These are phyloP conservation scores for Exophiala sideris DNA, from an alignment of 2,329 filamentous ascomycete species.

Conservation along the genomic window DNA sequence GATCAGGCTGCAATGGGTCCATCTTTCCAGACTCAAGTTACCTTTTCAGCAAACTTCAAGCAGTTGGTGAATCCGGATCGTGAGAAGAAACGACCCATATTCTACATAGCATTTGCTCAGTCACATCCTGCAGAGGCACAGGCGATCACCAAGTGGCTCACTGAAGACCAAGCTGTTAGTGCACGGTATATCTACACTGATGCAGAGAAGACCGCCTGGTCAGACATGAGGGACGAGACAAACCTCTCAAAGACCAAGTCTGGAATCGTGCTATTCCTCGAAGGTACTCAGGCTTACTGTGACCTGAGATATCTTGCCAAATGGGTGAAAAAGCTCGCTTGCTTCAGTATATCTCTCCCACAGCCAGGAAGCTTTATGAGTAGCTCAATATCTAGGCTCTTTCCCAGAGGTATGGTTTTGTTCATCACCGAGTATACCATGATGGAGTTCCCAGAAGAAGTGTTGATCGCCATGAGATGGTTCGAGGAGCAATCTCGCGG, in stretches of 20 bases:
- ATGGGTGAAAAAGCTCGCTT: background rate
- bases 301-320: slow-evolving; percentile 3
- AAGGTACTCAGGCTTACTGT: slow-evolving; percentile 7
- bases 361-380: background rate
- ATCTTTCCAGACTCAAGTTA: background rate
- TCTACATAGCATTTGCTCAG: slow-evolving; percentile 20
- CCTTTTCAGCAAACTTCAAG: slow-evolving; percentile 3
- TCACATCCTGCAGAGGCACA: slow-evolving; percentile 16
- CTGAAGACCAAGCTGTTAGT: background rate
- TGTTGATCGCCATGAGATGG: slow-evolving; percentile 13
- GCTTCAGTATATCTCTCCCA: slow-evolving; percentile 10
- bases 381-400: slow-evolving; percentile 8
- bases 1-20: background rate
- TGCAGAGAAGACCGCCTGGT: slow-evolving; percentile 13
- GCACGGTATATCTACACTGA: slow-evolving; percentile 11
- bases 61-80: background rate
- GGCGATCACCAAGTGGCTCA: slow-evolving; percentile 13
- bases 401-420: slow-evolving; percentile 17
- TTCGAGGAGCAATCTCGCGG: slow-evolving; percentile 6
- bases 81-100: slow-evolving; percentile 1
- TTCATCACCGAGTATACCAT: slow-evolving; percentile 20
- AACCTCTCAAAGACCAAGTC: background rate
- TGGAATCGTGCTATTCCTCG: slow-evolving; percentile 14
- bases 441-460: slow-evolving; percentile 3
- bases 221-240: slow-evolving; percentile 7